Evolutionary conservation across 345 rosid species (phyloP).

Genomic region (Eucalyptus melliodora): DNA sequence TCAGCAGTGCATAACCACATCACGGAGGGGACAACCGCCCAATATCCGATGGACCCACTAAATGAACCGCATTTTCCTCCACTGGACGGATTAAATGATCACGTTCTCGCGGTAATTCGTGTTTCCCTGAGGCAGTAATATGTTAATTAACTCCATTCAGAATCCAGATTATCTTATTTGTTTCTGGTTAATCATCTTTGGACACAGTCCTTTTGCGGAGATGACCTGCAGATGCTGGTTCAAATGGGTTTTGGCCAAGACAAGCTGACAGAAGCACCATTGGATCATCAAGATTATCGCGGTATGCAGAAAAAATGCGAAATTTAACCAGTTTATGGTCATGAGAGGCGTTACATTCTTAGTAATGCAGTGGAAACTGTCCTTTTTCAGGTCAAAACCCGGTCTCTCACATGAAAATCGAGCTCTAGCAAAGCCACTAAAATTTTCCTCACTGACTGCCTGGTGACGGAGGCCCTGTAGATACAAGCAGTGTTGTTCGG

Average conservation of each 20-base stretch:
- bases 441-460: neutral
- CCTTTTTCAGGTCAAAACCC: constrained; percentile 21
- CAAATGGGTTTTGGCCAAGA: constrained; percentile 66
- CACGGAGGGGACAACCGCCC: constrained; percentile 16
- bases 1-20: constrained; percentile 13
- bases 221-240: constrained; percentile 63
- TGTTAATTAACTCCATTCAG: neutral
- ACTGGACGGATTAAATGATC: constrained; percentile 15
- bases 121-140: neutral
- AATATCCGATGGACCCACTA: constrained; percentile 24
- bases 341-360: constrained; percentile 10
- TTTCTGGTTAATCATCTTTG: neutral
- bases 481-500: constrained; percentile 27
- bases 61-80: constrained; percentile 27
- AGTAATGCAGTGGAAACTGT: neutral
- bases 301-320: neutral
- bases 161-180: neutral
- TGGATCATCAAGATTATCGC: neutral
- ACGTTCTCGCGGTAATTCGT: constrained; percentile 28
- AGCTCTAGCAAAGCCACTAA: constrained; percentile 15
- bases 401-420: constrained; percentile 36
- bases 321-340: neutral
- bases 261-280: constrained; percentile 1
- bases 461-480: constrained; percentile 12
- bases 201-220: constrained; percentile 33